phyloP scores from a whole-genome alignment of 2,329 filamentous ascomycete species.

The Trichoderma sp. region DNA sequence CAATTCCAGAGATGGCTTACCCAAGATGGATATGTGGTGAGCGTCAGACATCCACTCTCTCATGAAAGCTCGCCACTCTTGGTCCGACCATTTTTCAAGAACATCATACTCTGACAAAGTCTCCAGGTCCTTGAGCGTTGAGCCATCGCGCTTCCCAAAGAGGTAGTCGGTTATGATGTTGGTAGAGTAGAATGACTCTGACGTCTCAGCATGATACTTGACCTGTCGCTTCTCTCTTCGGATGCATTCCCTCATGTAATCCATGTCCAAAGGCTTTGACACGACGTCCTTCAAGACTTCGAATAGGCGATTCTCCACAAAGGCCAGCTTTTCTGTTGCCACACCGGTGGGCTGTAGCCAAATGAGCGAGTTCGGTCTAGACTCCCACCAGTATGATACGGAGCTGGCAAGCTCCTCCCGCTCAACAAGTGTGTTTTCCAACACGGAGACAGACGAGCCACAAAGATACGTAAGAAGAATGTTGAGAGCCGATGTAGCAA shows the following conservation, averaged over 20 bases:
- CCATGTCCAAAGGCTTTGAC: constrained; percentile 78
- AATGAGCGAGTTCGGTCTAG: constrained; percentile 76
- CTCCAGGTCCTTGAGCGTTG: constrained; percentile 61
- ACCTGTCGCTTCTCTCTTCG: constrained; percentile 75
- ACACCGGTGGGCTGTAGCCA: constrained; percentile 85
- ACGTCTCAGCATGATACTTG: constrained; percentile 79
- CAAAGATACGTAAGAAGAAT: constrained; percentile 82
- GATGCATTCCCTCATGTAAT: constrained; percentile 85
- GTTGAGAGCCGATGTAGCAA: constrained; percentile 69
- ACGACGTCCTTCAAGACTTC: constrained; percentile 79
- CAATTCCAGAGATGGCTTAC: constrained; percentile 76
- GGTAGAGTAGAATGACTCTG: constrained; percentile 74
- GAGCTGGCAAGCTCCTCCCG: constrained; percentile 88
- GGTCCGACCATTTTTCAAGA: constrained; percentile 75
- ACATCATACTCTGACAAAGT: constrained; percentile 60
- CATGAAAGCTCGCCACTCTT: constrained; percentile 79
- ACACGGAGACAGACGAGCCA: constrained; percentile 85
- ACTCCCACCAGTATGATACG: constrained; percentile 74
- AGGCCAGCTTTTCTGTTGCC: constrained; percentile 76
- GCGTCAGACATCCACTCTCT: constrained; percentile 82
- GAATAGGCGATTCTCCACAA: constrained; percentile 82
- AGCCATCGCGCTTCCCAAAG: constrained; percentile 82
- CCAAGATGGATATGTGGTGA: constrained; percentile 81
- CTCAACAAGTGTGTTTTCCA: constrained; percentile 91
- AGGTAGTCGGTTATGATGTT: constrained; percentile 90